A percentile compares a stretch with the other conserved stretches of the same genome.
phyloP scores from a whole-genome alignment of 1,284 basidiomycete species.

The Moesziomyces sp. region DNA sequence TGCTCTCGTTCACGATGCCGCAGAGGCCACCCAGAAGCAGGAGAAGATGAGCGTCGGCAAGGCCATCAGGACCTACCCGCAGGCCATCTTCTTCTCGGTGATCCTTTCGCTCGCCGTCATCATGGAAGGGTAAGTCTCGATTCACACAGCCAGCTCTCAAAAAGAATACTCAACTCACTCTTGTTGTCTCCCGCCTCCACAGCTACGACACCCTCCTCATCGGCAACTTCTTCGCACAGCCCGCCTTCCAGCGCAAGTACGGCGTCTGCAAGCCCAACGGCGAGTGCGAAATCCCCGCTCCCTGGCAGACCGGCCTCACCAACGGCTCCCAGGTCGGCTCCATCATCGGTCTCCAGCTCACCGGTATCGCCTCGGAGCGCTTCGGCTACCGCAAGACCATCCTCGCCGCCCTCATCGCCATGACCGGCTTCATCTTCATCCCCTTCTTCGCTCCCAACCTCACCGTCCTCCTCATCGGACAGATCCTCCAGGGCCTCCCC shows the following conservation, averaged over 20 bases:
- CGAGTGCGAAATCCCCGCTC: constrained; percentile 69
- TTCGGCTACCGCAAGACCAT: constrained; percentile 69
- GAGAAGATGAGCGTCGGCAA: constrained; percentile 69
- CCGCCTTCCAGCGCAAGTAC: constrained; percentile 64
- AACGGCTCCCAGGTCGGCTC: constrained; percentile 44
- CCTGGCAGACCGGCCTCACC: constrained; percentile 70
- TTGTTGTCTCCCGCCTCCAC: neutral
- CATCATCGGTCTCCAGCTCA: constrained; percentile 69
- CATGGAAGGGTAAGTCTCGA: constrained; percentile 68
- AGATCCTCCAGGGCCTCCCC: constrained; percentile 69
- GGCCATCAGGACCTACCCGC: constrained; percentile 69
- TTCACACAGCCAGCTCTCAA: too few relatives aligned
- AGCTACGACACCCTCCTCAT: constrained; percentile 63
- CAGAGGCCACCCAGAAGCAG: constrained; percentile 63
- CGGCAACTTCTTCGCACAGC: constrained; percentile 68
- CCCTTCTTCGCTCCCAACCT: constrained; percentile 69
- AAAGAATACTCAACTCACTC: neutral
- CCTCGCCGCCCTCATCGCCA: constrained; percentile 63
- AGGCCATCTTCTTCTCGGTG: constrained; percentile 70
- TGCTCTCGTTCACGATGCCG: constrained; percentile 67
- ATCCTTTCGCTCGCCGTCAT: constrained; percentile 69
- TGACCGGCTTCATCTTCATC: constrained; percentile 67
- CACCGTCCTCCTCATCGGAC: constrained; percentile 66
- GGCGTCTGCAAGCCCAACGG: constrained; percentile 58
- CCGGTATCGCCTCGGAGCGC: constrained; percentile 68